Evolutionary conservation across 1,284 basidiomycete species (phyloP).

Genomic region (Ceratorhiza oryzae-sativae): DNA sequence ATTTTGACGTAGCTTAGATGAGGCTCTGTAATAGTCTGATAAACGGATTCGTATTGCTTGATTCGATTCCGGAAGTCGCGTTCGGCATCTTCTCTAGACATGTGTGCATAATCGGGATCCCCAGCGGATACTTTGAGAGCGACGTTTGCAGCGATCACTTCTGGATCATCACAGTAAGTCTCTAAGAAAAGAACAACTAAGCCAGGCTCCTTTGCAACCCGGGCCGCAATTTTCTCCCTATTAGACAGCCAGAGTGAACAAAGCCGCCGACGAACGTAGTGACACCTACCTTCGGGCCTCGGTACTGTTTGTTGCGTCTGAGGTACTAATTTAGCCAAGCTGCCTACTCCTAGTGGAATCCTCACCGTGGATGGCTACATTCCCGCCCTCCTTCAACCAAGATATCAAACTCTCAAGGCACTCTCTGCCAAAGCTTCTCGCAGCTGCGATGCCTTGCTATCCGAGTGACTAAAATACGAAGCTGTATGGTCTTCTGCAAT

Average conservation of each 20-base stretch:
- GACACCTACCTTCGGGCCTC: constrained; percentile 65
- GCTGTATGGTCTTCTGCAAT: constrained; percentile 90
- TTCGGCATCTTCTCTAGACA: constrained; percentile 85
- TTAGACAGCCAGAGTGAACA: constrained; percentile 20
- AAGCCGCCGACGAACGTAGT: not conserved
- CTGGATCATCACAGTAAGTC: constrained; percentile 92
- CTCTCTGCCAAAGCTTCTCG: constrained; percentile 90
- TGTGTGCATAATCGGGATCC: constrained; percentile 96
- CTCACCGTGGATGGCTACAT: constrained; percentile 96
- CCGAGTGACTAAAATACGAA: constrained; percentile 89
- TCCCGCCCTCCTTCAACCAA: constrained; percentile 95
- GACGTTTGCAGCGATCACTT: constrained; percentile 92
- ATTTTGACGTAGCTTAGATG: constrained; percentile 88
- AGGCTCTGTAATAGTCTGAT: constrained; percentile 80
- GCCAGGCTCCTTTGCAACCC: constrained; percentile 90
- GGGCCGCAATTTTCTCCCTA: constrained; percentile 79
- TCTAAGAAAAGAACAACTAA: constrained; percentile 94
- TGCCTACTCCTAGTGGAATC: not conserved
- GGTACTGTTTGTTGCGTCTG: constrained; percentile 95
- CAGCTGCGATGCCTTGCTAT: constrained; percentile 76
- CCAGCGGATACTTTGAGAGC: constrained; percentile 95
- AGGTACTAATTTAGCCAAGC: not conserved
- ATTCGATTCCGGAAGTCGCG: constrained; percentile 92
- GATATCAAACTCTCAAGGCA: constrained; percentile 93
- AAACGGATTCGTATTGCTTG: constrained; percentile 92